Evolutionary conservation across 176 grass and related monocot species (phyloP).

Genomic region (Aegilops tauschii): DNA sequence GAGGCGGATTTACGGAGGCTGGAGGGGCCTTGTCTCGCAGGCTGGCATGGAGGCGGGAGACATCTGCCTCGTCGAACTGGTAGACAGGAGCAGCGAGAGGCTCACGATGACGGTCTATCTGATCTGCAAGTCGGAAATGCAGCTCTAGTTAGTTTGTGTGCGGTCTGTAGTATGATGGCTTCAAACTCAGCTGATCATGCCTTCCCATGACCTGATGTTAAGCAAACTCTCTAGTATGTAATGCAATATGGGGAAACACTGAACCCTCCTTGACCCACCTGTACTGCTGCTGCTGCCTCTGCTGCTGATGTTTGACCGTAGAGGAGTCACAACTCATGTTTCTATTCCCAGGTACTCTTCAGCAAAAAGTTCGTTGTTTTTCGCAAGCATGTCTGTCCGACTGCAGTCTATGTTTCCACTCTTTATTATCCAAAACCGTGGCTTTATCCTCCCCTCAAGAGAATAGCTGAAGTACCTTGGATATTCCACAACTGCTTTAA

Average conservation of each 20-base stretch:
- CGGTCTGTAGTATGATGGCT: no score
- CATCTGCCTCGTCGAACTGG: neutral
- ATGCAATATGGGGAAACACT: no score
- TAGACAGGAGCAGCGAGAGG: neutral
- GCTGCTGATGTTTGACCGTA: neutral
- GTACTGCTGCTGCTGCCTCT: no score
- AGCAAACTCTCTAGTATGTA: no score
- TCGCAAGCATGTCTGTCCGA: slow-evolving; percentile 79
- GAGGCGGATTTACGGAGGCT: no score
- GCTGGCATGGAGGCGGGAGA: neutral
- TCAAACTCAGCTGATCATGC: no score
- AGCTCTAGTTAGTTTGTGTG: neutral
- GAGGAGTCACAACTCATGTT: slow-evolving; percentile 41
- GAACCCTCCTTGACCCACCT: no score
- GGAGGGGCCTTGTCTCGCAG: neutral
- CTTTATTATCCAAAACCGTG: slow-evolving; percentile 56
- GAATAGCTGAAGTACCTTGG: slow-evolving; percentile 94
- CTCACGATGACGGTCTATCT: neutral
- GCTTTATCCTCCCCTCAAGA: slow-evolving; percentile 77
- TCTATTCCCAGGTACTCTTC: slow-evolving; percentile 56
- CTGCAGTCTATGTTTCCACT: slow-evolving; percentile 58
- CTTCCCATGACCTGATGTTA: no score
- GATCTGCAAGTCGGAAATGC: neutral
- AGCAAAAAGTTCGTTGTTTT: slow-evolving; percentile 78
- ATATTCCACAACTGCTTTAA: slow-evolving; percentile 66